Conservation (phyloP, 2,329 filamentous ascomycete genomes). For the Mollisia scopiformis region DNA sequence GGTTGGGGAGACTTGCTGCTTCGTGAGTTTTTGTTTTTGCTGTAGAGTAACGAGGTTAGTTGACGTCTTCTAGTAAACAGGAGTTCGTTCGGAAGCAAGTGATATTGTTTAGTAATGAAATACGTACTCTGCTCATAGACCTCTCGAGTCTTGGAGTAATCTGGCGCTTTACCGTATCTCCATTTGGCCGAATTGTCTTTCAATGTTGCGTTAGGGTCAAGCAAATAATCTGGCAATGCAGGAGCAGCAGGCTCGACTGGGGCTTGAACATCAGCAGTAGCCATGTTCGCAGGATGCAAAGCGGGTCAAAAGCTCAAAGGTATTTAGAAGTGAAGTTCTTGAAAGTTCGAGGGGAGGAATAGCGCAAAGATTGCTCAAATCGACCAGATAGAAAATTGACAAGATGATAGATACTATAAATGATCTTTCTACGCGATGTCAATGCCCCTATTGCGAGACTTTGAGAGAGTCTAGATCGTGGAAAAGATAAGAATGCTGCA, state of each 20-base stretch:
- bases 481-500: too few species aligned
- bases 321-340: too few species aligned
- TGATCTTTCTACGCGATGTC: too few species aligned
- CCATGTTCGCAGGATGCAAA: constrained; percentile 22
- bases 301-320: too few species aligned
- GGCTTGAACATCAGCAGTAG: constrained; percentile 20
- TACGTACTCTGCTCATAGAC: constrained; percentile 60
- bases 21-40: constrained; percentile 60
- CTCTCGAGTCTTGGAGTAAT: constrained; percentile 66
- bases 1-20: constrained; percentile 56
- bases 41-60: constrained; percentile 38
- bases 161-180: constrained; percentile 62
- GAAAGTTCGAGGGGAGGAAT: too few species aligned
- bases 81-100: too few species aligned
- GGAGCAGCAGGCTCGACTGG: constrained; percentile 20
- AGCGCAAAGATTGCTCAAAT: too few species aligned
- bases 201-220: constrained; percentile 60
- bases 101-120: background rate
- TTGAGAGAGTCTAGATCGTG: too few species aligned
- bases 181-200: constrained; percentile 56
- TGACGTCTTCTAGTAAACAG: too few species aligned
- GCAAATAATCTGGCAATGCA: constrained; percentile 57
- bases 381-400: too few species aligned
- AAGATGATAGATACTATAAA: too few species aligned
- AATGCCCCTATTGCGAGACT: too few species aligned